Evolutionary conservation across 2,329 filamentous ascomycete species (phyloP).

Genomic region (Microdochium nivale): DNA sequence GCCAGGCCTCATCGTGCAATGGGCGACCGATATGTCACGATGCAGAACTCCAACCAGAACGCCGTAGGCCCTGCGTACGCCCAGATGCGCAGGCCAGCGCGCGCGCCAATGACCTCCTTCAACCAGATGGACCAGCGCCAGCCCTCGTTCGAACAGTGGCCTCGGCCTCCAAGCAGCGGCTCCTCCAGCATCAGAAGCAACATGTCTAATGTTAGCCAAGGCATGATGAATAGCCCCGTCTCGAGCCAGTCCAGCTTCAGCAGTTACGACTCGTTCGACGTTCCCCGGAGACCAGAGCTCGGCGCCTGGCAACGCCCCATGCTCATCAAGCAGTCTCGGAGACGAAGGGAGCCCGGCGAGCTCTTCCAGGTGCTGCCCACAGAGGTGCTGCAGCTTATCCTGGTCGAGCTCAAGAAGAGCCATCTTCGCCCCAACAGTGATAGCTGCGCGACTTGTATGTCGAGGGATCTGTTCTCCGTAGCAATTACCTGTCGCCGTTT

Average conservation of each 20-base stretch:
- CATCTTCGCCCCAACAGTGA: slow-evolving; percentile 38
- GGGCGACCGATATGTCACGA: not conserved
- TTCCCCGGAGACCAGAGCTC: slow-evolving; percentile 16
- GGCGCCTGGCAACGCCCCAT: slow-evolving; percentile 22
- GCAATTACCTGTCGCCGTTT: slow-evolving; percentile 42
- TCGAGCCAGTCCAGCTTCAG: slow-evolving; percentile 31
- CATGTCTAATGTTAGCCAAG: slow-evolving; percentile 17
- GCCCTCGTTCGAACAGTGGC: not conserved
- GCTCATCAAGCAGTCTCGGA: slow-evolving; percentile 23
- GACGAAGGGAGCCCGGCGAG: slow-evolving; percentile 35
- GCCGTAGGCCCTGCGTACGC: not conserved
- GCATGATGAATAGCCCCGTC: slow-evolving; percentile 17
- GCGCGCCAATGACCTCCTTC: not conserved
- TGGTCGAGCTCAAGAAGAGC: slow-evolving; percentile 40
- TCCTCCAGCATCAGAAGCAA: slow-evolving; percentile 17
- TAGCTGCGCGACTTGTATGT: slow-evolving; percentile 58
- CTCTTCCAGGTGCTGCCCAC: slow-evolving; percentile 46
- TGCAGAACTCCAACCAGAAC: not conserved
- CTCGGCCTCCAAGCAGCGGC: slow-evolving; percentile 13
- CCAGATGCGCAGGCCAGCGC: not conserved
- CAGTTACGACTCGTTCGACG: slow-evolving; percentile 22
- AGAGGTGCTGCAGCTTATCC: slow-evolving; percentile 50
- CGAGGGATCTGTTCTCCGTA: slow-evolving; percentile 48
- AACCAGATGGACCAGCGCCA: not conserved
- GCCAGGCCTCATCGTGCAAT: not conserved